Base-by-base conservation (phyloP, 2,329 filamentous ascomycete species). In the Pseudocercospora macadamiae region DNA sequence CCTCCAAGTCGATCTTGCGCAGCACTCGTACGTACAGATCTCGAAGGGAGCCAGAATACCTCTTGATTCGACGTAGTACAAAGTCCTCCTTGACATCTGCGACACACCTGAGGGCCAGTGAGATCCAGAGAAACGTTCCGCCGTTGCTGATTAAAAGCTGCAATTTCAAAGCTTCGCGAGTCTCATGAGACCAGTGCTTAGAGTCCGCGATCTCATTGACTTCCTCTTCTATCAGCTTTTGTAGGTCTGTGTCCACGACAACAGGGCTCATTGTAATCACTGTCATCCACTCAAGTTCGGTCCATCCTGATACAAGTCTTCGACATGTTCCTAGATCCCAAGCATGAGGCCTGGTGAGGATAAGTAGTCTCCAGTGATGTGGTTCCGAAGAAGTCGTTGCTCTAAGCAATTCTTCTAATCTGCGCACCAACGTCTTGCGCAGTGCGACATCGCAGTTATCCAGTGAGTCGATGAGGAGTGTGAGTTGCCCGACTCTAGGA, bases 111-210 rank as follows among this genome's bases (percentile, higher is more conserved):
- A 57, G 23, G 12, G 49, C 47, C 19, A 57, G 23, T 12, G 55
- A 51, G 7, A 57, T 34, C 55, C 55, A 57, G 19, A 57, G 55
- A 25, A 52, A 52, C 3, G 55, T 57, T 3, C 55, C 55, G 25
- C 55, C 55, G 25, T 57, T 51, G 21, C 26, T 39, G 12, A 19
- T 10, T 25, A 30, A 5, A 10, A 57, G 47, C 18, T 57, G 45
- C 16, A 21, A 8, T 14, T 44, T 30, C 7, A 57, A 16, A 3
- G n/a, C 53, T 34, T 19, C 10, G 4, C 42, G 26, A n/a, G 42
- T 47, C 4, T 47, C 42, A 9, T 55, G 16, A n/a, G 19, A 21
- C 53, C 53, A 55, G 16, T 18, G 25, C 19, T 37, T 47, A 12
- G 30, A 2, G 42, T 21, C n/a, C 3, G 39, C 39, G 1, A 48